Base-by-base conservation (phyloP, 768 basidiomycete genomes). In the Boletus sp. region DNA sequence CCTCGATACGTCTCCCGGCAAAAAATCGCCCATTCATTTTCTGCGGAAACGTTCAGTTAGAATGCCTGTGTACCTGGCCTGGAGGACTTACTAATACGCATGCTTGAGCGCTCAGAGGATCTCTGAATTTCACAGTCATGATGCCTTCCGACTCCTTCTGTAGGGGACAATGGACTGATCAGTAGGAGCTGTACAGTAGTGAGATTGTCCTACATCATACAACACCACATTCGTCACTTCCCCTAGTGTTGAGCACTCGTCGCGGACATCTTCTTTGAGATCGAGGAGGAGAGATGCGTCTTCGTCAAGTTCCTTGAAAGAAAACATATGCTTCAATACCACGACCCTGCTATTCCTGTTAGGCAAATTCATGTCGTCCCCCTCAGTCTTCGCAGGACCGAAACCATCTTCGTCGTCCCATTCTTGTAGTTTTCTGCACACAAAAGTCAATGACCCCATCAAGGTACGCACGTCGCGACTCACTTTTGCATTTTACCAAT, bases 1-100 rank as follows among this genome's bases (percentile, higher is more conserved):
- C 97, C 67, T 90, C 85, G 48, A 99, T 78, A 44, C 83, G 80
- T 44, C 92, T 82, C 12, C 92, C 92, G 29, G 86, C 89, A 67
- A 98, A 98, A 73, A 85, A 97, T 40, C 95, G 80, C 8, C 92
- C 92, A 62, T 95, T 83, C 94, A 98, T 98, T 86, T 89, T 96
- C 90, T 95, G 62, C 45, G 4, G 5, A 48, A 54, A 37, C 3
- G 15, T 10, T 39, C n/a, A 4, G 32, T 51, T 18, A 29, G n/a
- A 17, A 33, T 32, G 5, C 10, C 24, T 30, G 39, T 11, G 14
- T 4, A 47, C 39, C 24, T 11, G 44, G n/a, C 17, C 50, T 18
- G 20, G 37, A 50, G 46, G 30, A 78, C 89, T 61, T 62, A 91
- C 94, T 58, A 93, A 57, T 18, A 99, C 77, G 65, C 96, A 99